Conservation (phyloP, 139 green algal species). For the Medakamo hakoo region DNA sequence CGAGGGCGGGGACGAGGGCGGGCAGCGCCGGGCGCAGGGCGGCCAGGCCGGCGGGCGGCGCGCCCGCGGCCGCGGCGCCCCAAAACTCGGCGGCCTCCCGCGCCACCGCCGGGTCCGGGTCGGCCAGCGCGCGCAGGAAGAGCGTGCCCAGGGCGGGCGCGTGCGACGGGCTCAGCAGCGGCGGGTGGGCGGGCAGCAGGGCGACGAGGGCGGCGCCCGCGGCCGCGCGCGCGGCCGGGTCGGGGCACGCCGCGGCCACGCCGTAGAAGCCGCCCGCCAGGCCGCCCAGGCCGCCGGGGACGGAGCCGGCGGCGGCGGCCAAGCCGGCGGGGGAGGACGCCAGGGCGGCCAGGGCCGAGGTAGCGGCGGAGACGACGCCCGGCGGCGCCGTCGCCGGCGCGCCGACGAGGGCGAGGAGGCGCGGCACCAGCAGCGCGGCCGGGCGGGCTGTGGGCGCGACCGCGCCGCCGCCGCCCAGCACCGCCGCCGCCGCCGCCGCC, state of each 20-base stretch:
- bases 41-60: too few species aligned
- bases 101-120: slow-evolving; percentile 51
- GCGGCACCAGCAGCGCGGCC: slow-evolving; percentile 41
- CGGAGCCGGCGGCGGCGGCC: slow-evolving; percentile 27
- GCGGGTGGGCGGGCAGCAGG: neutral
- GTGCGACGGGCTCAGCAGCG: neutral
- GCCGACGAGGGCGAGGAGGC: too few species aligned
- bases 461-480: slow-evolving; percentile 1
- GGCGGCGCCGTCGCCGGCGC: too few species aligned
- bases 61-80: slow-evolving; percentile 57
- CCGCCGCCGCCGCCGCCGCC: neutral
- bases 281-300: slow-evolving; percentile 51
- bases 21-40: slow-evolving; percentile 63
- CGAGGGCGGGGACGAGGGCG: slow-evolving; percentile 71
- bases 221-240: too few species aligned
- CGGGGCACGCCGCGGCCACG: neutral
- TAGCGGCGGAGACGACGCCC: too few species aligned
- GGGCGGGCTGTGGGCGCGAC: neutral
- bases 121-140: slow-evolving; percentile 4
- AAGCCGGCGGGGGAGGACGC: slow-evolving; percentile 15
- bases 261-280: neutral
- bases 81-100: slow-evolving; percentile 95
- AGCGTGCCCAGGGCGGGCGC: neutral
- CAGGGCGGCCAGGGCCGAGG: too few species aligned
- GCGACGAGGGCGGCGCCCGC: neutral